Evolutionary conservation across 1,139 yeast species (phyloP), one percentile per base, ranked within the genome.

Genomic region (Lodderomyces orthopsilosis): DNA sequence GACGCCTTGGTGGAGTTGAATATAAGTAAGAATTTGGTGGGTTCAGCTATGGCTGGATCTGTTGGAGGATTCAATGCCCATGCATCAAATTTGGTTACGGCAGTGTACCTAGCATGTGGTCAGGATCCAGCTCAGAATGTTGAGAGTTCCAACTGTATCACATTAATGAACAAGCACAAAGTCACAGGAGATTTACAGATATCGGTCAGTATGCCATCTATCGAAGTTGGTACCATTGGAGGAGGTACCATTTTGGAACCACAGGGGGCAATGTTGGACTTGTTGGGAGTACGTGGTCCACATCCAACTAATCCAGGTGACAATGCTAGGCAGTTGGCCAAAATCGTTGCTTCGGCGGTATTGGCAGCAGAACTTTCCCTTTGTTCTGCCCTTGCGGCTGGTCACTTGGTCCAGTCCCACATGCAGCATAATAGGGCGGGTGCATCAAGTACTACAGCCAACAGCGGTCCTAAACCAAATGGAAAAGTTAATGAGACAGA

Each of bases 101-200:
- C 98, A 9, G 84, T 93, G 23, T 93, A 69, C 65, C 72, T 93
- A 54, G 98, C 99, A 3, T 81, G 96, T 52, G 99, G 99, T 47
- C 99, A 93, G 73, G 98, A 93, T 68, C 98, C 98, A 12, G 98
- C 98, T 2, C 98, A 90, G 70, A 93, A 91, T 60, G 98, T 94
- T 44, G 99, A 93, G 69, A 84, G 95, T 47, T 89, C 97, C 28
- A 93, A 91, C 69, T 94, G 98, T 83, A 91, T 94, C 52, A 93
- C 98, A 1, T 74, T 93, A 53, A 90, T 94, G 95, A 84, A 85
- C 59, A 48, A 48, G 26, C 54, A 55, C 40, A 89, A 87, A 58
- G 77, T 78, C 40, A 71, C 70, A 28, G 98, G 96, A 19, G 91
- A 90, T 59, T 77, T 94, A 57, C 84, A 80, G 52, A 85, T 94